Conservation (phyloP, 495 filamentous ascomycete genomes). For the Tuber magnatum region DNA sequence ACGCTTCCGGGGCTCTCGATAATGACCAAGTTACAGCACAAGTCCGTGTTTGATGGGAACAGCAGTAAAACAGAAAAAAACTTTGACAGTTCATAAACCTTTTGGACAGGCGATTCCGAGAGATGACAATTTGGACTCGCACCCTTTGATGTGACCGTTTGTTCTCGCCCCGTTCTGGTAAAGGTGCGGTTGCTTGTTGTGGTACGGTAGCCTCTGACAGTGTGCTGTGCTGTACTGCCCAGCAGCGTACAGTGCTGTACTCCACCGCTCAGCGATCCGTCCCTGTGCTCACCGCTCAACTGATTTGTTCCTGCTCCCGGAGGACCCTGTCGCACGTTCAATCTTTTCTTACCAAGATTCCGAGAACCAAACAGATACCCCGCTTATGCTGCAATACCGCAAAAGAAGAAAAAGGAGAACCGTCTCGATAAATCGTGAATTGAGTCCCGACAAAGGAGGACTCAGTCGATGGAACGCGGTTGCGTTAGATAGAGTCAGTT, state of each 20-base stretch:
- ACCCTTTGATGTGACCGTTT: not conserved
- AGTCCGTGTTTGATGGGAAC: not conserved
- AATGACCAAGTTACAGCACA: not conserved
- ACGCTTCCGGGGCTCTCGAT: not conserved
- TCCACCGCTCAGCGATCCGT: not conserved
- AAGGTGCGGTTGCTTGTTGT: not conserved
- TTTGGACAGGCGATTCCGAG: not conserved
- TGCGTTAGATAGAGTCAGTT: slow-evolving; percentile 3
- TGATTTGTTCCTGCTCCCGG: not conserved
- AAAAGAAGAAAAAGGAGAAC: not conserved
- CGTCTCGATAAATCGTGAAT: not conserved
- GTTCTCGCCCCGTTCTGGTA: not conserved
- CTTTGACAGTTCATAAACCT: not conserved
- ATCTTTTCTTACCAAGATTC: not conserved
- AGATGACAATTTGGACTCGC: not conserved
- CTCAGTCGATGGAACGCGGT: not conserved
- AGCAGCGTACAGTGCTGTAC: not conserved
- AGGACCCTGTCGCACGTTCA: not conserved
- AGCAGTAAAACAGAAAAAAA: not conserved
- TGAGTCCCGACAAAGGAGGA: not conserved
- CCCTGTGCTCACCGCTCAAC: not conserved
- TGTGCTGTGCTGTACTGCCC: not conserved
- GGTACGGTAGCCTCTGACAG: not conserved
- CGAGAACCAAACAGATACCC: not conserved
- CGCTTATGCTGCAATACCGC: not conserved